Evolutionary conservation across 2,329 filamentous ascomycete genomes (phyloP), one percentile per base, ranked within the genome.

Genomic region (Conoideocrella luteorostrata): DNA sequence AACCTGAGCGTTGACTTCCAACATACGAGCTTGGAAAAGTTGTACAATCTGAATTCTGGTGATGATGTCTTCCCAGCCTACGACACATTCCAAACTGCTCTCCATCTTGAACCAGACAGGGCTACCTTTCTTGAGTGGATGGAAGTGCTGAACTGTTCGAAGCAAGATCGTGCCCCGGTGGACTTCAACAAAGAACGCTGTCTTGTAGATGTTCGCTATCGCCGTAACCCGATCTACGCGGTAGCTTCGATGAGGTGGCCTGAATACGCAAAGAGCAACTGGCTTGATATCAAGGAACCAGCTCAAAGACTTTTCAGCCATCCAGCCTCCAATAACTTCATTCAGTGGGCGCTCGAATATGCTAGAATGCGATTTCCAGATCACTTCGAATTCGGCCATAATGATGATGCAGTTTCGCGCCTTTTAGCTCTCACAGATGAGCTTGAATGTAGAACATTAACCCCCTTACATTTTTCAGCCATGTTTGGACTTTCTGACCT

Each of bases 281-380:
- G 64, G 64, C 23, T 47, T 9, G 51, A 52, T 5, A 44, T 64
- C 3, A 28, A 49, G 26, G 36, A 52, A 1, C 50, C 58, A 12
- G 50, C 65, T 11, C 50, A 50, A 9, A 41, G 48, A 6, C 52
- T 67, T 4, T 66, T 67, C 38, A 44, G 48, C 2, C 35, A 45
- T 1, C 44, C 53, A 0, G 55, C 48, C 18, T 50, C 55, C 1
- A 57, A 52, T 37, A 61, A 57, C 45, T 64, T 66, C 24, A 55
- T 60, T 9, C 63, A 66, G 17, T 67, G 65, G 64, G 51, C 53
- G 3, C 45, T 67, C 17, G 62, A 66, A 35, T 65, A 62, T 45
- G 57, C 56, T 1, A 52, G 58, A 17, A 50, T 56, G 17, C 56
- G 47, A 3, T 63, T 53, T 41, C 62, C 64, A 1, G 47, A 50